Evolutionary conservation across 495 filamentous ascomycete genomes (phyloP).

Genomic region (Aspergillus diversus): DNA sequence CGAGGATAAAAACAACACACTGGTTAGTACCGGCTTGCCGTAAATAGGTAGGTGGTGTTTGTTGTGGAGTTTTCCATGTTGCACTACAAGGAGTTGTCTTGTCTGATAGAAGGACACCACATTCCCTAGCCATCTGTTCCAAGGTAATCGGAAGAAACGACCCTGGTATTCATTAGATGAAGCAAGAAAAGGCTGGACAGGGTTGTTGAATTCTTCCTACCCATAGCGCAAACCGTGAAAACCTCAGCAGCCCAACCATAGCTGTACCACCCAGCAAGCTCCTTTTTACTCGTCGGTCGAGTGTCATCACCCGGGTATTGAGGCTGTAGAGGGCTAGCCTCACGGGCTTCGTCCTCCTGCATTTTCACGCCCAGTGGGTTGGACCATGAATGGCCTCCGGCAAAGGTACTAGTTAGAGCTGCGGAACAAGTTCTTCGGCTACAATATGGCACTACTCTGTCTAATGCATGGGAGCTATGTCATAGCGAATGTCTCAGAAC

Average conservation of each 20-base stretch:
- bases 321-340: slow-evolving; percentile 27
- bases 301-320: slow-evolving; percentile 84
- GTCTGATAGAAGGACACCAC: slow-evolving; percentile 81
- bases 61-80: slow-evolving; percentile 42
- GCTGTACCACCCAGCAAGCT: slow-evolving; percentile 92
- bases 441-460: neutral
- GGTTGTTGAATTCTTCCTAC: slow-evolving; percentile 46
- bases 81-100: slow-evolving; percentile 69
- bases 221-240: slow-evolving; percentile 88
- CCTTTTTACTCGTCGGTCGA: slow-evolving; percentile 80
- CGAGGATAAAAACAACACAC: slow-evolving; percentile 82
- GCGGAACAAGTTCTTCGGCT: neutral
- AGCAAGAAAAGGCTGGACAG: neutral
- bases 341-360: slow-evolving; percentile 30
- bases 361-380: slow-evolving; percentile 22
- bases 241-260: slow-evolving; percentile 98
- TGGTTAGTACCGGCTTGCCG: slow-evolving; percentile 53
- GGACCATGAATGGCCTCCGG: neutral
- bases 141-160: slow-evolving; percentile 97
- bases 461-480: neutral
- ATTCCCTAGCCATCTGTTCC: slow-evolving; percentile 89
- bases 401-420: neutral
- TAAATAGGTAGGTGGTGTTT: slow-evolving; percentile 21
- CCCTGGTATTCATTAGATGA: slow-evolving; percentile 48
- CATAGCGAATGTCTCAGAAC: slow-evolving; percentile 1